phyloP scores from a whole-genome alignment of 2,329 filamentous ascomycete species.

The Ceratocystis smalleyi region DNA sequence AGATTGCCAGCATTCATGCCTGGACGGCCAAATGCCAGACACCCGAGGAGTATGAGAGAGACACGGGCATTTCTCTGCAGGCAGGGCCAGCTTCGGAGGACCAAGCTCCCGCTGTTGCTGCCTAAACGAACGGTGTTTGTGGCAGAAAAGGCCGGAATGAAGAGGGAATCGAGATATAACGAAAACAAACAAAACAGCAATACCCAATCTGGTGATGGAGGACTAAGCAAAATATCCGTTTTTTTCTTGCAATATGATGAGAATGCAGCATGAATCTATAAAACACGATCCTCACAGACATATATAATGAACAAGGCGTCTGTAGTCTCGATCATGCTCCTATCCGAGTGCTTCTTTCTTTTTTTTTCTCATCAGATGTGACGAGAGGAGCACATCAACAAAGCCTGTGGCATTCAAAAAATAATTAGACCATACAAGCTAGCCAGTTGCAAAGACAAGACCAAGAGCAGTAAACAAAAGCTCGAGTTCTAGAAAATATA shows the following conservation, averaged over 20 bases:
- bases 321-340: not conserved
- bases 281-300: not conserved
- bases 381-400: not conserved
- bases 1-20: slow-evolving; percentile 83
- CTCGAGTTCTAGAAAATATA: not conserved
- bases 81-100: slow-evolving; percentile 28
- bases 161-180: not conserved
- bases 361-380: not conserved
- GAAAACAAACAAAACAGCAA: not conserved
- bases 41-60: slow-evolving; percentile 71
- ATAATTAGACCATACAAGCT: not conserved
- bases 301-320: not conserved
- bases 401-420: not conserved
- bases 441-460: not conserved
- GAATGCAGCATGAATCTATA: not conserved
- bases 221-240: not conserved
- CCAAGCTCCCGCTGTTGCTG: not conserved
- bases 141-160: not conserved
- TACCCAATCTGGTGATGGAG: slow-evolving; percentile 3
- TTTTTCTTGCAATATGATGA: not conserved
- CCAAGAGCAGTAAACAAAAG: not conserved
- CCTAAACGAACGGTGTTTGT: slow-evolving; percentile 20
- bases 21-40: slow-evolving; percentile 94
- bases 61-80: slow-evolving; percentile 26
- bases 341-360: not conserved